Evolutionary conservation across 257 asterid genomes (phyloP).

Genomic region (Voacanga thouarsii): DNA sequence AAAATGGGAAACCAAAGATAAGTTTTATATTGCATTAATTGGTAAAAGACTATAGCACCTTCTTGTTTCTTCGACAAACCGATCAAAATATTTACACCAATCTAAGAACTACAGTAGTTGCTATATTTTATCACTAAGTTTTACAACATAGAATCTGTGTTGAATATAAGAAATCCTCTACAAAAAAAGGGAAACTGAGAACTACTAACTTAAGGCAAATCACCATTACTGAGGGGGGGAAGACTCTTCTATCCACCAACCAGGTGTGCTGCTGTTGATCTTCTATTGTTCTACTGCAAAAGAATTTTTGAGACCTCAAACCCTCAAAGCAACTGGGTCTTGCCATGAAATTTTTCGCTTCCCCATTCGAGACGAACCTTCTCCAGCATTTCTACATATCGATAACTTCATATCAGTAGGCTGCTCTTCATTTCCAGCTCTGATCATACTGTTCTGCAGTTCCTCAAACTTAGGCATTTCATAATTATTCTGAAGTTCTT

Average conservation of each 20-base stretch:
- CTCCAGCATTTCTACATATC: conserved; percentile 69
- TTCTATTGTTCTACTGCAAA: neutral
- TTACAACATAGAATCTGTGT: conserved; percentile 3
- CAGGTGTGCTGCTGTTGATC: neutral
- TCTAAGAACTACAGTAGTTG: neutral
- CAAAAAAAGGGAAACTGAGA: neutral
- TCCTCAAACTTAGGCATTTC: conserved; percentile 50
- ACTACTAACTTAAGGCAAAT: neutral
- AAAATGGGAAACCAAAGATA: neutral
- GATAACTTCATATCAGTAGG: conserved; percentile 58
- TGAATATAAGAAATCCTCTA: conserved; percentile 6
- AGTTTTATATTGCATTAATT: neutral
- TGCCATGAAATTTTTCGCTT: conserved; percentile 92
- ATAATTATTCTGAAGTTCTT: conserved; percentile 37
- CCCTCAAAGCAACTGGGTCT: conserved; percentile 84
- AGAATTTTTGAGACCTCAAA: conserved; percentile 33
- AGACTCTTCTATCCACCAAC: neutral
- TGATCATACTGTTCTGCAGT: conserved; percentile 35
- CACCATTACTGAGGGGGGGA: neutral
- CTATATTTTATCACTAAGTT: conserved; percentile 4
- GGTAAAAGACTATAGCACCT: neutral
- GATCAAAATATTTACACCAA: neutral
- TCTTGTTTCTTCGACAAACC: neutral
- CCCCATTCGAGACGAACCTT: conserved; percentile 60
- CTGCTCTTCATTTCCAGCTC: conserved; percentile 60